phyloP scores from a whole-genome alignment of 2,329 filamentous ascomycete species.

The Penicillium nordicum region DNA sequence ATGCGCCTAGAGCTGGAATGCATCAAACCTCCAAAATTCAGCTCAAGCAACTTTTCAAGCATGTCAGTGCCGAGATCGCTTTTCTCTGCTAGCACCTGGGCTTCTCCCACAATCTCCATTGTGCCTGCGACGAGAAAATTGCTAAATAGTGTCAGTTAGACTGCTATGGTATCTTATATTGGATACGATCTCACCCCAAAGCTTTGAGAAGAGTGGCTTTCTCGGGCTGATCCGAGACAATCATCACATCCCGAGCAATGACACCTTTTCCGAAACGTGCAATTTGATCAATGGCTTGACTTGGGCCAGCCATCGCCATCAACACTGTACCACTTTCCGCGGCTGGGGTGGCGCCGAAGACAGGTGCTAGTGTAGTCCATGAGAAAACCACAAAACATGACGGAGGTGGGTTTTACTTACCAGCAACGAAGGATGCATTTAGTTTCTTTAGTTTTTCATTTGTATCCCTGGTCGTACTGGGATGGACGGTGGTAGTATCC shows the following conservation, averaged over 20 bases:
- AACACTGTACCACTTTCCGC: constrained; percentile 9
- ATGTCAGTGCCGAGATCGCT: constrained; percentile 23
- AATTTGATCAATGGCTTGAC: background rate
- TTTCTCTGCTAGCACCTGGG: constrained; percentile 33
- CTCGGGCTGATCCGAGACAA: constrained; percentile 12
- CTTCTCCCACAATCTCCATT: constrained; percentile 30
- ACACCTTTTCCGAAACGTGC: constrained; percentile 6
- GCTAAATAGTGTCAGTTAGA: background rate
- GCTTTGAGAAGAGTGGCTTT: constrained; percentile 13
- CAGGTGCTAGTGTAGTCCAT: constrained; percentile 4
- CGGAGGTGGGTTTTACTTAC: background rate
- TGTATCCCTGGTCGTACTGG: constrained; percentile 7
- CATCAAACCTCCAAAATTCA: constrained; percentile 30
- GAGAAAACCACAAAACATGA: background rate
- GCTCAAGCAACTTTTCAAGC: constrained; percentile 27
- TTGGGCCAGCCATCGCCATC: constrained; percentile 7
- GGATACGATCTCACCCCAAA: constrained; percentile 3
- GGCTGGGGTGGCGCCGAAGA: constrained; percentile 11
- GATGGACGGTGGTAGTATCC: constrained; percentile 15
- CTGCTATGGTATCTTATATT: too few relatives aligned
- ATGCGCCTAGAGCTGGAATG: constrained; percentile 29
- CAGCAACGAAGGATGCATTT: constrained; percentile 2
- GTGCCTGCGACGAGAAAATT: constrained; percentile 21
- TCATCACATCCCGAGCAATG: constrained; percentile 10
- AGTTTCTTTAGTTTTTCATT: background rate